Evolutionary conservation across 495 filamentous ascomycete genomes (phyloP), one percentile per base, ranked within the genome.

Genomic region (Penicillium psychrofluorescens): DNA sequence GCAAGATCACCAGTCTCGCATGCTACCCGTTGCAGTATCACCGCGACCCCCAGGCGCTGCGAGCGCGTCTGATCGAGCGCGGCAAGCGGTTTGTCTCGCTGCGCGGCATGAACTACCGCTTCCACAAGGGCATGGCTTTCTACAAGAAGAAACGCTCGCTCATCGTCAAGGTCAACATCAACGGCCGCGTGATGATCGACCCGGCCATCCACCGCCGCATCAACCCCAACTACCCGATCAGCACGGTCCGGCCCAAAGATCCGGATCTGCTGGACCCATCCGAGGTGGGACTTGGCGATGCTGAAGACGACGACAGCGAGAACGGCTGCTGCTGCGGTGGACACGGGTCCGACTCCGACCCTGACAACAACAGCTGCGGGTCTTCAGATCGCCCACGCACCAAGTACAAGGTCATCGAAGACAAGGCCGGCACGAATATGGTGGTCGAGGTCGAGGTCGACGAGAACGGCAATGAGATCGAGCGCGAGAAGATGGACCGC

Each of bases 151-250:
- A 88, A 71, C 79, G 81, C 47, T 63, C 76, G 2, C 46, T 48
- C 37, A 72, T 94, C 22, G 72, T 82, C 62, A 95, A 92, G 61
- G 80, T 95, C 67, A 90, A 90, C 46, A 85, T 94, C 67, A 94
- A 95, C 50, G 85, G 88, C 29, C 81, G 90, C 38, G 80, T 95
- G 48, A 95, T 95, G 90, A 75, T 95, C 32, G 90, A 96, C 56
- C 85, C 90, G 0, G 81, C 81, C 11, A 90, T 88, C 41, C 88
- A 91, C 67, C 78, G 90, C 16, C 79, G 88, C 3, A 87, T 92
- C 47, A 89, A 91, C 49, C 88, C 90, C 1, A 95, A 95, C 53
- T 95, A 95, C 54, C 77, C 79, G 11, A 83, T 95, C 56, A 88
- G 83, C 40, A 80, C 79, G 0, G 83, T 95, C 35, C 81, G 86